Percentiles rank a stretch among this genome's conserved stretches.
Evolutionary conservation across 2,329 filamentous ascomycete species (phyloP).

Genomic region (Phaeosphaeriaceae sp.): DNA sequence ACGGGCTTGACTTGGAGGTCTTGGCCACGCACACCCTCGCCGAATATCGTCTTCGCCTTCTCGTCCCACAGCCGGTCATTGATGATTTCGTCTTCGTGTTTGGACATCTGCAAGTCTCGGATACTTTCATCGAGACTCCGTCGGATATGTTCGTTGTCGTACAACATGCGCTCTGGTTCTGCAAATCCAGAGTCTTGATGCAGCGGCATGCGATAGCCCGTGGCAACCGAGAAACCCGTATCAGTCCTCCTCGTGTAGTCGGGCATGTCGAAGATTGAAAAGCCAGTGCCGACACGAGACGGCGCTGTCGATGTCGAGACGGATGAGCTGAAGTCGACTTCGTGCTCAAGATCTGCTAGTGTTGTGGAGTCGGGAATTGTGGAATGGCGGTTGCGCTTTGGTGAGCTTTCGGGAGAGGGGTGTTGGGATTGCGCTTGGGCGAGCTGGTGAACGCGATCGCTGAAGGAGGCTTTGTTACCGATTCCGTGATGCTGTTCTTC

Average conservation of each 20-base stretch:
- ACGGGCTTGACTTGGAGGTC: constrained; percentile 23
- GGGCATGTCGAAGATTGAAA: constrained; percentile 31
- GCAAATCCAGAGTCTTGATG: constrained; percentile 48
- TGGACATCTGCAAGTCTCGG: constrained; percentile 16
- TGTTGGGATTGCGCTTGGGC: constrained; percentile 21
- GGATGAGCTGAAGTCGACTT: constrained; percentile 39
- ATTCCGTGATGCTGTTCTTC: constrained; percentile 21
- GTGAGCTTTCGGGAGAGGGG: constrained; percentile 1
- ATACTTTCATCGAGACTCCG: constrained; percentile 34
- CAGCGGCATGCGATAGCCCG: constrained; percentile 34
- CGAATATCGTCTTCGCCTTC: constrained; percentile 24
- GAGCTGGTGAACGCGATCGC: constrained; percentile 42
- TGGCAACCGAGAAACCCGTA: constrained; percentile 29
- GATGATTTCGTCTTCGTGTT: constrained; percentile 26
- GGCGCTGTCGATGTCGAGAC: constrained; percentile 30
- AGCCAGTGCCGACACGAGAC: constrained; percentile 35
- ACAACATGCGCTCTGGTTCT: constrained; percentile 23
- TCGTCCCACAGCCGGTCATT: constrained; percentile 35
- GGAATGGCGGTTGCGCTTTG: constrained; percentile 11
- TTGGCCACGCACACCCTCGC: constrained; percentile 23
- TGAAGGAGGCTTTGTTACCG: constrained; percentile 41
- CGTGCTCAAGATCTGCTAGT: constrained; percentile 40
- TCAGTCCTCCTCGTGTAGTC: constrained; percentile 18
- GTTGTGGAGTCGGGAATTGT: constrained; percentile 26
- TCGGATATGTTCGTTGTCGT: constrained; percentile 34